These are phyloP conservation scores for Clarireedia sp. DNA, from an alignment of 2,329 filamentous ascomycete genomes.

Conservation along the genomic window DNA sequence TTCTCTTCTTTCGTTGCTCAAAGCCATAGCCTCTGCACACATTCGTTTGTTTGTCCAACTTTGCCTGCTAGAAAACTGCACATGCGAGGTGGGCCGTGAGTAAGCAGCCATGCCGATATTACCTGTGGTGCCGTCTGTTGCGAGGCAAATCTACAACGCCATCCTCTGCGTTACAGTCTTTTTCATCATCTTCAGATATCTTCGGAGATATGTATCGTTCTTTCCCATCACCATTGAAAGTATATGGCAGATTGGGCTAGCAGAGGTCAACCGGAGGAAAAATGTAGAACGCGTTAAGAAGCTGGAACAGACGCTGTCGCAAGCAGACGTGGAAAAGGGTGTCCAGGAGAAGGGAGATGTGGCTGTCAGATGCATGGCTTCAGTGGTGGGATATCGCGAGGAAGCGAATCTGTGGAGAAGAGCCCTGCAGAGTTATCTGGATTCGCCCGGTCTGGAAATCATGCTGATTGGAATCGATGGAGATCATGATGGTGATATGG, in stretches of 20 bases:
- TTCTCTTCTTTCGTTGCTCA: not conserved
- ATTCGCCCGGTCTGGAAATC: slow-evolving; percentile 12
- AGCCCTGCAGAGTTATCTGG: slow-evolving; percentile 14
- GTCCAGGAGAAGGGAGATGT: slow-evolving; percentile 3
- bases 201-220: slow-evolving; percentile 7
- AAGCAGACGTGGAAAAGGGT: slow-evolving; percentile 13
- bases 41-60: not conserved
- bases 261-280: slow-evolving; percentile 14
- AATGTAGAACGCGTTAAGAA: slow-evolving; percentile 11
- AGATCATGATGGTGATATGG: slow-evolving; percentile 14
- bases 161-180: slow-evolving; percentile 12
- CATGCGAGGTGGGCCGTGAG: not conserved
- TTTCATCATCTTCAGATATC: slow-evolving; percentile 11
- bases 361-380: slow-evolving; percentile 12
- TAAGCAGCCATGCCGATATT: not conserved
- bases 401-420: slow-evolving; percentile 13
- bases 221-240: slow-evolving; percentile 15
- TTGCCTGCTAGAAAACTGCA: not conserved
- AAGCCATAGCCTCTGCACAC: too few species aligned
- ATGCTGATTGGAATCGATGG: slow-evolving; percentile 17
- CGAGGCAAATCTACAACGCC: slow-evolving; percentile 8
- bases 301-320: slow-evolving; percentile 5
- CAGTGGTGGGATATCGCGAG: slow-evolving; percentile 16
- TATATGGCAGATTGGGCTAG: slow-evolving; percentile 15
- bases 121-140: slow-evolving; percentile 1